phyloP scores from a whole-genome alignment of 2,329 filamentous ascomycete genomes.

The Pseudogymnoascus sp. region DNA sequence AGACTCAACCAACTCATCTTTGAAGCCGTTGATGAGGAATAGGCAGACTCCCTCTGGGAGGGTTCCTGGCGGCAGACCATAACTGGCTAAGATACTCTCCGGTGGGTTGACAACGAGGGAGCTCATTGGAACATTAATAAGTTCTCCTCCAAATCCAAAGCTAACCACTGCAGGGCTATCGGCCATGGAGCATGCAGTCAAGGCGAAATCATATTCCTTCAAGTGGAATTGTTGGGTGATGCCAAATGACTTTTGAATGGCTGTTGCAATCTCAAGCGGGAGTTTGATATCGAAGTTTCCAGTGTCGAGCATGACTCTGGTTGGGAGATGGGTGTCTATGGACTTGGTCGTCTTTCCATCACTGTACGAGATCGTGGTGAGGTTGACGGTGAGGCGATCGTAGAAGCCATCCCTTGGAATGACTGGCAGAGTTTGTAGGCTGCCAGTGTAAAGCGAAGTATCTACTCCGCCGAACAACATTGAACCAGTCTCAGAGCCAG shows the following conservation, averaged over 20 bases:
- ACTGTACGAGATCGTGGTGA: slow-evolving; percentile 52
- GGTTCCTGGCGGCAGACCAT: neutral
- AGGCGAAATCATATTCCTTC: slow-evolving; percentile 49
- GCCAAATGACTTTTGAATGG: slow-evolving; percentile 52
- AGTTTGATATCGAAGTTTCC: slow-evolving; percentile 64
- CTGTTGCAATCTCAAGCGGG: slow-evolving; percentile 46
- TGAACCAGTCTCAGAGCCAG: slow-evolving; percentile 57
- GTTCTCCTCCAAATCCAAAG: slow-evolving; percentile 49
- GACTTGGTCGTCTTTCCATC: slow-evolving; percentile 37
- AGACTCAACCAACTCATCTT: neutral
- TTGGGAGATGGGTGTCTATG: slow-evolving; percentile 45
- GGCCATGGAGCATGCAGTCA: slow-evolving; percentile 53
- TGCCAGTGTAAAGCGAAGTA: slow-evolving; percentile 55
- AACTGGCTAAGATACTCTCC: neutral
- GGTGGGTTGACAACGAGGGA: slow-evolving; percentile 47
- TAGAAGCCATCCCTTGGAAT: slow-evolving; percentile 46
- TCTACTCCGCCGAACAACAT: slow-evolving; percentile 74
- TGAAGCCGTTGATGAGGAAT: neutral
- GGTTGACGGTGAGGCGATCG: slow-evolving; percentile 61
- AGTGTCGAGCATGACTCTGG: slow-evolving; percentile 59
- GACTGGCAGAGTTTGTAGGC: slow-evolving; percentile 61
- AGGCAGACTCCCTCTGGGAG: neutral
- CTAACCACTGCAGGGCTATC: slow-evolving; percentile 38
- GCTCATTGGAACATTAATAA: slow-evolving; percentile 50
- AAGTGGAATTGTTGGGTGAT: slow-evolving; percentile 36